Percentiles rank a stretch among this genome's conserved stretches.
Conservation (phyloP, 805 yeast genomes). For the Wickerhamomyces ciferrii region DNA sequence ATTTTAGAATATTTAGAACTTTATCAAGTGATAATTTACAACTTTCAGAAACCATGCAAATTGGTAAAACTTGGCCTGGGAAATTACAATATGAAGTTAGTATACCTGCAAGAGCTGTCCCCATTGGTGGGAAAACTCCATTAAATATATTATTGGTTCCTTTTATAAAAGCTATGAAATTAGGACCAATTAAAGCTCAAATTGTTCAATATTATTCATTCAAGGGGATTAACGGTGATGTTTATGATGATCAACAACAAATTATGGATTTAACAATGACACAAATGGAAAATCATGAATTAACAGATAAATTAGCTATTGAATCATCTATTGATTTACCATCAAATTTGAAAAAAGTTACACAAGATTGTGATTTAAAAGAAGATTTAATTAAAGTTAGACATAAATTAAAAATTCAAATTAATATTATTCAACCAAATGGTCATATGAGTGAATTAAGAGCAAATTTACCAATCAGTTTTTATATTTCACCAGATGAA, state of each 20-base stretch:
- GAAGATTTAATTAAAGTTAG: conserved; percentile 64
- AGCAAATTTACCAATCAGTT: conserved; percentile 74
- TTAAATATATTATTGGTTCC: conserved; percentile 72
- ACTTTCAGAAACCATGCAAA: conserved; percentile 79
- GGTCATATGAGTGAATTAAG: conserved; percentile 83
- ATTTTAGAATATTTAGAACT: conserved; percentile 76
- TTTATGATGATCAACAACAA: conserved; percentile 55
- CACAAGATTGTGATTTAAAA: conserved; percentile 77
- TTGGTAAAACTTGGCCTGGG: conserved; percentile 86
- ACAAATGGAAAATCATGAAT: conserved; percentile 35
- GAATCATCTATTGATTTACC: conserved; percentile 60
- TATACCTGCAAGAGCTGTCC: conserved; percentile 81
- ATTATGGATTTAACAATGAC: conserved; percentile 46
- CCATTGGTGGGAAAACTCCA: conserved; percentile 74
- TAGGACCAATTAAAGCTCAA: conserved; percentile 63
- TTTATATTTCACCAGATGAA: conserved; percentile 73
- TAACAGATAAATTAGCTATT: conserved; percentile 59
- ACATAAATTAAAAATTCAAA: conserved; percentile 73
- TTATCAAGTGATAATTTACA: conserved; percentile 69
- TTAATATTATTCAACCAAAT: conserved; percentile 65
- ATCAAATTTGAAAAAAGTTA: conserved; percentile 58
- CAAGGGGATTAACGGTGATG: conserved; percentile 49
- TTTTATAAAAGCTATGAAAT: conserved; percentile 64
- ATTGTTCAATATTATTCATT: conserved; percentile 61
- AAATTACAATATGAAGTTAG: conserved; percentile 84